A percentile compares a stretch with the other conserved stretches of the same genome.
Evolutionary conservation across 345 rosid genomes (phyloP).

Genomic region (Brassica juncea): DNA sequence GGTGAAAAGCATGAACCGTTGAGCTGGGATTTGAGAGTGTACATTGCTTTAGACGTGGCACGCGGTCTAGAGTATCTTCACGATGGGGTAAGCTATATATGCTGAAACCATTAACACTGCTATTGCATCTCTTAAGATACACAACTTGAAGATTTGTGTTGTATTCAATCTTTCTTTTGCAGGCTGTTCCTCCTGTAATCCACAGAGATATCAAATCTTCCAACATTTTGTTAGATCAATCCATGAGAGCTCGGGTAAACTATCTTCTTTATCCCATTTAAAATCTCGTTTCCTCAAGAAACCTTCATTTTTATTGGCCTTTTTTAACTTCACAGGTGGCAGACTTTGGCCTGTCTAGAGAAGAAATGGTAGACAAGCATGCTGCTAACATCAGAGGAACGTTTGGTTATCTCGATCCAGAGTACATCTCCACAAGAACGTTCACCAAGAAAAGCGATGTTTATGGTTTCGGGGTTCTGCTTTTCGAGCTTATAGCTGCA

Average conservation of each 20-base stretch:
- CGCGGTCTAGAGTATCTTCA: constrained; percentile 99
- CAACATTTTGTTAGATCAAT: constrained; percentile 90
- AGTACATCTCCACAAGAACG: constrained; percentile 76
- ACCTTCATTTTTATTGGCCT: background rate
- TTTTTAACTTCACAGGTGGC: constrained; percentile 68
- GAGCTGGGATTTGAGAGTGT: constrained; percentile 86
- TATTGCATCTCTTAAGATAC: constrained; percentile 6
- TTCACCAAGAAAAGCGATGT: constrained; percentile 98
- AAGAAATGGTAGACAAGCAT: constrained; percentile 80
- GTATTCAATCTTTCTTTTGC: constrained; percentile 13
- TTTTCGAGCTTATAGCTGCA: constrained; percentile 91
- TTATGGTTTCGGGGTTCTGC: constrained; percentile 92
- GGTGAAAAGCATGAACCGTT: constrained; percentile 61
- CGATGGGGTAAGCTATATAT: constrained; percentile 68
- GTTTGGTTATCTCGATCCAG: constrained; percentile 97
- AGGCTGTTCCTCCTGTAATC: constrained; percentile 98
- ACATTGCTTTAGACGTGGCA: constrained; percentile 83
- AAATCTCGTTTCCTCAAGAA: constrained; percentile 2
- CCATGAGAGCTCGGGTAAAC: constrained; percentile 91
- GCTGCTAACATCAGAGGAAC: constrained; percentile 88
- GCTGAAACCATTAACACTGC: background rate
- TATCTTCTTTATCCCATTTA: constrained; percentile 1
- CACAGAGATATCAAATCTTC: constrained; percentile 97
- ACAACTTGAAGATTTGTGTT: background rate
- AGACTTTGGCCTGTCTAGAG: constrained; percentile 98